A percentile compares a stretch with the other conserved stretches of the same genome.
Conservation (phyloP, 2,329 filamentous ascomycete genomes). For the Botryotinia globosa region DNA sequence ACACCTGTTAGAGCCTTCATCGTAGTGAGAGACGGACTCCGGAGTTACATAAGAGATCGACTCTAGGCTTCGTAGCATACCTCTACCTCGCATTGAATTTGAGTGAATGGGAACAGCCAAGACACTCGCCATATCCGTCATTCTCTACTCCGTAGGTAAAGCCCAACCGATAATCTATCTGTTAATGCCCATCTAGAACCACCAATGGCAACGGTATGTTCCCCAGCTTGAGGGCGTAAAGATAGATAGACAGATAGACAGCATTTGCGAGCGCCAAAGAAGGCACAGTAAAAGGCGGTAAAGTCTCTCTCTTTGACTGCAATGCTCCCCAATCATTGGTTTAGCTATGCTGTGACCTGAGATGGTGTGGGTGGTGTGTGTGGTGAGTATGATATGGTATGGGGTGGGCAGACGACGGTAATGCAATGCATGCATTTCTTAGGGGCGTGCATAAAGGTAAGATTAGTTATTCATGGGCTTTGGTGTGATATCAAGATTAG, state of each 20-base stretch:
- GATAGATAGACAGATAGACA: background rate
- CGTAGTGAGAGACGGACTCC: background rate
- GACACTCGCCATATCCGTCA: background rate
- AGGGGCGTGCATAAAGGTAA: constrained; percentile 17
- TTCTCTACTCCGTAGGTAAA: background rate
- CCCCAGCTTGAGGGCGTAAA: background rate
- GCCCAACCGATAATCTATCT: background rate
- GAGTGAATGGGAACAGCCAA: background rate
- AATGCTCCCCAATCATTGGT: background rate
- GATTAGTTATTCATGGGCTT: constrained; percentile 9
- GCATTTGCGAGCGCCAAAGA: constrained; percentile 1
- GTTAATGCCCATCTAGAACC: background rate
- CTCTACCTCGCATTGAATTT: background rate
- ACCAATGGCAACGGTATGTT: constrained; percentile 6
- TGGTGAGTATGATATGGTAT: background rate
- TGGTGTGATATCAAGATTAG: background rate
- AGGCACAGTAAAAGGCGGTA: constrained; percentile 6
- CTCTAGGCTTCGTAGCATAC: background rate
- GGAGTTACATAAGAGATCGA: background rate
- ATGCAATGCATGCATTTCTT: constrained; percentile 14
- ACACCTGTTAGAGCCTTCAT: background rate
- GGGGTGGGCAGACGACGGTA: constrained; percentile 6
- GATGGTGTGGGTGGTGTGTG: background rate
- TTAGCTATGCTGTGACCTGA: background rate
- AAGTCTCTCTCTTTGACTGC: constrained; percentile 10